Base-by-base conservation (phyloP, 2,329 filamentous ascomycete genomes). In the Coniochaeta pulveracea region DNA sequence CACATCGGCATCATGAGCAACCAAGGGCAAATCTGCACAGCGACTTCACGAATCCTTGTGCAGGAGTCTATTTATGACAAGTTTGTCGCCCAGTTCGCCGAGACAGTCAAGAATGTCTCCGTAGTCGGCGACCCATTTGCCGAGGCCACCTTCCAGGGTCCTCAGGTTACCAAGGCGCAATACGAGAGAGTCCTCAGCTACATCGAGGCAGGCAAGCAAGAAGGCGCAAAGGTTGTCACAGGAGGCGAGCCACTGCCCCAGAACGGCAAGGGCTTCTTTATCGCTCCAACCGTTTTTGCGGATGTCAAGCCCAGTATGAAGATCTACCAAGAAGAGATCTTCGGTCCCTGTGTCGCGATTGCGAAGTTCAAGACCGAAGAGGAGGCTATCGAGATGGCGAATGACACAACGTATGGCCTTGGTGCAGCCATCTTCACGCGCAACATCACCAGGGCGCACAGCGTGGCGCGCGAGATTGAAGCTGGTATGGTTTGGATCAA, bases 91-190 rank as follows among this genome's bases (percentile, higher is more conserved):
- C 57, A 58, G n/a, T 81, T 82, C 58, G 76, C 71, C 44, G 58
- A 67, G 17, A 58, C 72, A 38, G 64, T 79, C 21, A 56, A 66
- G 36, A 58, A 65, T 34, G 63, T 72, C 24, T 75, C 67, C 34
- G 65, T 76, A 15, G 62, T 83, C 12, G 79, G 79, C 36, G 72
- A 82, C 46, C 78, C 76, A 1, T 82, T 80, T 50, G 63, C 64
- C n/a, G 66, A 76, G 44, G 58, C 60, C 17, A 81, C 76, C 2
- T 80, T 75, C 61, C 78, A 82, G 52, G 79, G 79, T 1, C 79
- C 79, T 1, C 77, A 81, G 52, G 72, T 81, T 36, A 77, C 75
- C 10, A 76, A 74, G 51, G 55, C 64, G 10, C 79, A 83, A 50
- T 80, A 76, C 48, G 76, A 83, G 35, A 61, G 71, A 10, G 70